Base-by-base conservation (phyloP, 306 rosid genomes). In the Glycine latifolia region DNA sequence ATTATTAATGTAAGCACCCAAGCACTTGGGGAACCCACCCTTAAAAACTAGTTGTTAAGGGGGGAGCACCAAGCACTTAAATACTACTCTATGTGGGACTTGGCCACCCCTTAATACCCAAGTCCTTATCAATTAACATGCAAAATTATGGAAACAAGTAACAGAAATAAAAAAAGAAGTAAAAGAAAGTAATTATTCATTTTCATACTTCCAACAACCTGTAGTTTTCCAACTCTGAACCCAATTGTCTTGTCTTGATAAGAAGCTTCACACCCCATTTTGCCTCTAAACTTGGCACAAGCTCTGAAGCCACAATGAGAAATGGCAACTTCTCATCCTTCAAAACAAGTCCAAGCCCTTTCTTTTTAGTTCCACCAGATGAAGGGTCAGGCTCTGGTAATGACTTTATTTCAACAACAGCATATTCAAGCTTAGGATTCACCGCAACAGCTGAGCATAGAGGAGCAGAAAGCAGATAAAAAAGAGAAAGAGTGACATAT, bases 201-300 rank as follows among this genome's bases (percentile, higher is more conserved):
- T 60, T 54, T 48, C 53, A 55, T 47, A 47, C 49, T 75, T 77
- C 71, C 67, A 82, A 55, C 66, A 56, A 95, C 99, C 99, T 95
- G 96, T 87, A 92, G 79, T 90, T 93, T 89, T 95, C 97, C 80
- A 95, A 92, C 74, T 92, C 92, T 60, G 98, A 95, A 78, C 99
- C 99, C 71, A 81, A 79, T 76, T 82, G 78, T 85, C 68, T 87
- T 86, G 81, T 87, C 89, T 87, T 92, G 79, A 93, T 73, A 65
- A 77, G 71, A 65, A 95, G 97, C 87, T 89, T 91, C 84, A 89
- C 83, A 35, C 94, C 91, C 98, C 98, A 95, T 83, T 91, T 95
- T 71, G 91, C 93, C 89, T 93, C 98, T 85, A 95, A 86, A 5
- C 85, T 90, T 82, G 90, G 90, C 87, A 95, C 97, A 78, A 95